Percentiles rank a stretch among this genome's conserved stretches.
Evolutionary conservation across 2,329 filamentous ascomycete genomes (phyloP).

Genomic region (Teratosphaeria pseudoeucalypti): DNA sequence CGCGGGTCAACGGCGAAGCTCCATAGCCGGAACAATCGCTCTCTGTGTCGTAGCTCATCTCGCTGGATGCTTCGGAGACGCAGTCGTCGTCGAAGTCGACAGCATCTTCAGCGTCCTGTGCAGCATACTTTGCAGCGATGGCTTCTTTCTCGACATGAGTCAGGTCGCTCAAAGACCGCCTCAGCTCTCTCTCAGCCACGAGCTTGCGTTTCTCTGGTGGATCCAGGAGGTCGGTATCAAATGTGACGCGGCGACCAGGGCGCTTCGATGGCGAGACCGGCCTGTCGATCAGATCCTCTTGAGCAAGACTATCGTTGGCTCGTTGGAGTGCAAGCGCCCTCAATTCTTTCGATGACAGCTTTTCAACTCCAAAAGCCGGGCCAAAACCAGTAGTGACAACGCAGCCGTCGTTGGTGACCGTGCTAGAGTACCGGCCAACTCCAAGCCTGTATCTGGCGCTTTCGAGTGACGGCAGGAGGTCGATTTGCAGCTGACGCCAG

Average conservation of each 20-base stretch:
- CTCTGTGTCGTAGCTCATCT: neutral
- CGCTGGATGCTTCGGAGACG: slow-evolving; percentile 6
- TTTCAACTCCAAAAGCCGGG: neutral
- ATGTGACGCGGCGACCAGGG: neutral
- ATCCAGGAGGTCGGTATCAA: neutral
- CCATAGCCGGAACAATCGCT: neutral
- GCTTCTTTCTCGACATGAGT: neutral
- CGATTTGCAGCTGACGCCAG: neutral
- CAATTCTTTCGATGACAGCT: neutral
- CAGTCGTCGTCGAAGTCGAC: slow-evolving; percentile 10
- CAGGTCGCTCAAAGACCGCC: neutral
- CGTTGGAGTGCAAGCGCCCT: neutral
- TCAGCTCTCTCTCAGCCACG: neutral
- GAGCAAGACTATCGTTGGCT: neutral
- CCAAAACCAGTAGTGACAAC: slow-evolving; percentile 13
- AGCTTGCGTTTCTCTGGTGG: neutral
- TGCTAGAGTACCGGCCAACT: slow-evolving; percentile 7
- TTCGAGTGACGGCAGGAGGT: neutral
- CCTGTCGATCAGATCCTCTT: neutral
- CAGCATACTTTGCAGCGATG: neutral
- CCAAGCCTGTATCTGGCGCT: neutral
- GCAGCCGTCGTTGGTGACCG: slow-evolving; percentile 11
- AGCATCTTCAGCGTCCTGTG: slow-evolving; percentile 7
- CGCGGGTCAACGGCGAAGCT: neutral
- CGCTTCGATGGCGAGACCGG: neutral